Conservation (phyloP, 495 filamentous ascomycete species). For the Opeltia flavorubescens region DNA sequence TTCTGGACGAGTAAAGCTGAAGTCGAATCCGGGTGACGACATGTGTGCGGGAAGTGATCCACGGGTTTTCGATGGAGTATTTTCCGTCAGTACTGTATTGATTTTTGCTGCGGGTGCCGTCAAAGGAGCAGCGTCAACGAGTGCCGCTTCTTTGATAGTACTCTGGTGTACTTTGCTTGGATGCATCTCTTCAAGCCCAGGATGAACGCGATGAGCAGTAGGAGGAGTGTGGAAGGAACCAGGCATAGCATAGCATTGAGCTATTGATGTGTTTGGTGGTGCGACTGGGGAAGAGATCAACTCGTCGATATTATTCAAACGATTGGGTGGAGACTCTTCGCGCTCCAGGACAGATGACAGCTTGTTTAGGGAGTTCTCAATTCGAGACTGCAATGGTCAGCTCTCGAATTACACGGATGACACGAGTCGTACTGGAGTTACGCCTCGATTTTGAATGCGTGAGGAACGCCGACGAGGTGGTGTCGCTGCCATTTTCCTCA, state of each 20-base stretch:
- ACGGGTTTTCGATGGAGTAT: slow-evolving; percentile 32
- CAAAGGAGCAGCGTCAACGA: slow-evolving; percentile 4
- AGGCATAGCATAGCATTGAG: slow-evolving; percentile 14
- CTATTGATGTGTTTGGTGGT: slow-evolving; percentile 24
- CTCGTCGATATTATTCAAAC: slow-evolving; percentile 16
- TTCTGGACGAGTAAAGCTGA: slow-evolving; percentile 46
- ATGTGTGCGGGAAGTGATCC: slow-evolving; percentile 21
- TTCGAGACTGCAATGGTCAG: not conserved
- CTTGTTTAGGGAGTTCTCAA: slow-evolving; percentile 8
- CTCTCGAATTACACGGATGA: not conserved
- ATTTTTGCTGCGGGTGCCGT: slow-evolving; percentile 4
- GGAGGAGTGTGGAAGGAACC: slow-evolving; percentile 39
- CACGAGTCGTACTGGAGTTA: not conserved
- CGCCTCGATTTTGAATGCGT: slow-evolving; percentile 4
- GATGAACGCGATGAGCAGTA: slow-evolving; percentile 23
- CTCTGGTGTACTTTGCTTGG: slow-evolving; percentile 59
- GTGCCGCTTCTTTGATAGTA: slow-evolving; percentile 36
- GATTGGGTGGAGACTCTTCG: slow-evolving; percentile 19
- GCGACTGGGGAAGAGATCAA: slow-evolving; percentile 29
- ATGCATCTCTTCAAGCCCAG: slow-evolving; percentile 59
- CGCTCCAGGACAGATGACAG: slow-evolving; percentile 31
- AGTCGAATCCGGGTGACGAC: slow-evolving; percentile 56
- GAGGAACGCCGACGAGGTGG: slow-evolving; percentile 12
- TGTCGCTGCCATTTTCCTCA: not conserved
- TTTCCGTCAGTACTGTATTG: slow-evolving; percentile 15